These are phyloP conservation scores for Salvia rosmarinus DNA, from an alignment of 257 asterid genomes.

Conservation along the genomic window DNA sequence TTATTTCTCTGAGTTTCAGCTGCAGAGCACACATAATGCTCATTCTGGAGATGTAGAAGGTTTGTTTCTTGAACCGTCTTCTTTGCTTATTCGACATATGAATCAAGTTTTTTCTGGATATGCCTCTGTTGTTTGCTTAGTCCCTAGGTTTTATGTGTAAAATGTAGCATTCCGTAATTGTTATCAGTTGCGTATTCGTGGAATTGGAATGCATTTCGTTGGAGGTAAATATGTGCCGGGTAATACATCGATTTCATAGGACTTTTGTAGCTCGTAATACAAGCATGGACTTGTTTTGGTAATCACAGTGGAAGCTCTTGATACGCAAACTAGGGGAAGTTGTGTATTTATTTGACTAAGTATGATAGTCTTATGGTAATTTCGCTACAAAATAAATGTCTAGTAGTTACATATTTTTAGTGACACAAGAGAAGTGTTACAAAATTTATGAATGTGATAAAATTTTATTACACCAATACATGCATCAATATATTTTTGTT, in stretches of 20 bases:
- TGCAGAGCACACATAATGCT: slow-evolving; percentile 48
- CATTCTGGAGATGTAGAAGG: slow-evolving; percentile 53
- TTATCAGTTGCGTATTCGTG: background rate
- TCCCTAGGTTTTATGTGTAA: background rate
- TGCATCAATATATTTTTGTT: too few species aligned
- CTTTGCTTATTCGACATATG: slow-evolving; percentile 3
- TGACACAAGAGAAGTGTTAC: too few species aligned
- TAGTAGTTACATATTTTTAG: too few species aligned
- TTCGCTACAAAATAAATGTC: too few species aligned
- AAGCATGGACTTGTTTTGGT: slow-evolving; percentile 9
- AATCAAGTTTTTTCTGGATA: background rate
- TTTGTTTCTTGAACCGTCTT: slow-evolving; percentile 24
- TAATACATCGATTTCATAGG: background rate
- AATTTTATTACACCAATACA: too few species aligned
- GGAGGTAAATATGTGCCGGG: background rate
- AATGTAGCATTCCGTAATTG: slow-evolving; percentile 16
- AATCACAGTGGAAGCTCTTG: slow-evolving; percentile 14
- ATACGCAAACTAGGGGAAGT: background rate
- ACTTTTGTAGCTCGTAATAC: slow-evolving; percentile 1
- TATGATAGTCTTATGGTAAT: too few species aligned
- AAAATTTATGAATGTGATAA: too few species aligned
- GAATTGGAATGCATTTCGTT: slow-evolving; percentile 7
- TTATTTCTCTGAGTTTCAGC: slow-evolving; percentile 34
- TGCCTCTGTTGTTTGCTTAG: background rate
- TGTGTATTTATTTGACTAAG: slow-evolving; percentile 20